Evolutionary conservation across 2,329 filamentous ascomycete genomes (phyloP).

Genomic region (Aspergillus sp.): DNA sequence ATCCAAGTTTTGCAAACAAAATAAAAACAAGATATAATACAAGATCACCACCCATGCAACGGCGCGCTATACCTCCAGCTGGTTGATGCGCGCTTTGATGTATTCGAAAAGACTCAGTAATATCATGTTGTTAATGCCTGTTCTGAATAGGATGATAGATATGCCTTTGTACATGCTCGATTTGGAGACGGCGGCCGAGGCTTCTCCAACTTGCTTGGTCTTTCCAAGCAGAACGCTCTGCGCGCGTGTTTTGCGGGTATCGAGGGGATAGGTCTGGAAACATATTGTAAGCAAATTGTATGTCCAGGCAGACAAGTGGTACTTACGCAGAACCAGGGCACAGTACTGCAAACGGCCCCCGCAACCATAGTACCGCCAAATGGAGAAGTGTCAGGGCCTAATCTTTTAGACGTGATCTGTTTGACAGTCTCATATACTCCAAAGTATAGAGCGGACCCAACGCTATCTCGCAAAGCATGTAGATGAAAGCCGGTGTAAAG

Average conservation of each 20-base stretch:
- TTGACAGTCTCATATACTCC: slow-evolving; percentile 43
- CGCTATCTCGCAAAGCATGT: slow-evolving; percentile 39
- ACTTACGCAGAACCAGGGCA: slow-evolving; percentile 42
- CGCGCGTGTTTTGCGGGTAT: slow-evolving; percentile 44
- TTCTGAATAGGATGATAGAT: slow-evolving; percentile 42
- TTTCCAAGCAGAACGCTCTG: slow-evolving; percentile 42
- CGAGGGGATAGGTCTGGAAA: slow-evolving; percentile 41
- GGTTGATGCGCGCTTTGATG: slow-evolving; percentile 38
- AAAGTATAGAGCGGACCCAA: slow-evolving; percentile 43
- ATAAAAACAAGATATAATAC: background rate
- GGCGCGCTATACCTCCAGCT: slow-evolving; percentile 22
- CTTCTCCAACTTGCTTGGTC: slow-evolving; percentile 35
- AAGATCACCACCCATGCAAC: background rate
- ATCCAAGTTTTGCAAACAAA: background rate
- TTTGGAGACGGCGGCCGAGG: slow-evolving; percentile 33
- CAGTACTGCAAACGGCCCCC: slow-evolving; percentile 41
- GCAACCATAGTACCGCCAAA: slow-evolving; percentile 40
- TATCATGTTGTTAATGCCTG: slow-evolving; percentile 44
- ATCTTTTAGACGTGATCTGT: slow-evolving; percentile 38
- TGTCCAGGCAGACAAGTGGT: background rate
- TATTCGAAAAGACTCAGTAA: slow-evolving; percentile 42
- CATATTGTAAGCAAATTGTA: slow-evolving; percentile 1
- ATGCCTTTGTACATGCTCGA: slow-evolving; percentile 43
- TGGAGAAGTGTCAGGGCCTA: slow-evolving; percentile 37
- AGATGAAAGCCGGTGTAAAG: slow-evolving; percentile 42